Conservation (phyloP, 1,139 yeast species). For the Pichia sp. region DNA sequence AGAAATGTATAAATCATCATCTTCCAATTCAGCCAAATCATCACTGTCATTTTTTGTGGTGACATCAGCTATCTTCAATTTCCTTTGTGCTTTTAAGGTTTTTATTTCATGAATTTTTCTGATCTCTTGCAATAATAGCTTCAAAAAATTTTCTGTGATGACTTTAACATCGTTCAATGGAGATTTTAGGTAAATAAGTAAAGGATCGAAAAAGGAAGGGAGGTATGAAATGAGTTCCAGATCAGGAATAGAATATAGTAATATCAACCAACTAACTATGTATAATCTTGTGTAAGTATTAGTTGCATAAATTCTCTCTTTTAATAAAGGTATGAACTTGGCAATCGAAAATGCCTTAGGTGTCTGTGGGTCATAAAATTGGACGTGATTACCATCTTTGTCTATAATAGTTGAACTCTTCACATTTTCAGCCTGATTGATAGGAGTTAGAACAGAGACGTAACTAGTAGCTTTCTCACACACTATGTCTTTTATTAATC, state of each 20-base stretch:
- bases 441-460: constrained; percentile 54
- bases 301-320: constrained; percentile 85
- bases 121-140: constrained; percentile 72
- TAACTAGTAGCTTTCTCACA: constrained; percentile 92
- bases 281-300: constrained; percentile 92
- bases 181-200: constrained; percentile 73
- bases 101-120: constrained; percentile 67
- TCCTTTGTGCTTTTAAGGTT: constrained; percentile 29
- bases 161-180: constrained; percentile 83
- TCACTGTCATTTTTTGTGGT: constrained; percentile 8
- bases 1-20: constrained; percentile 55
- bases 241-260: constrained; percentile 88
- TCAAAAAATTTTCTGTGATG: constrained; percentile 73
- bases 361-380: constrained; percentile 55
- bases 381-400: constrained; percentile 52
- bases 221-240: constrained; percentile 78
- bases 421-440: constrained; percentile 38
- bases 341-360: constrained; percentile 77
- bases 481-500: constrained; percentile 88
- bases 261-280: constrained; percentile 85
- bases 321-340: constrained; percentile 80
- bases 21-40: constrained; percentile 2
- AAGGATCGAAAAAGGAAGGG: constrained; percentile 84
- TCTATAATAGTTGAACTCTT: constrained; percentile 41
- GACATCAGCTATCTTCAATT: constrained; percentile 7